Conservation (phyloP, 345 rosid species). For the Rhizophora apiculata region DNA sequence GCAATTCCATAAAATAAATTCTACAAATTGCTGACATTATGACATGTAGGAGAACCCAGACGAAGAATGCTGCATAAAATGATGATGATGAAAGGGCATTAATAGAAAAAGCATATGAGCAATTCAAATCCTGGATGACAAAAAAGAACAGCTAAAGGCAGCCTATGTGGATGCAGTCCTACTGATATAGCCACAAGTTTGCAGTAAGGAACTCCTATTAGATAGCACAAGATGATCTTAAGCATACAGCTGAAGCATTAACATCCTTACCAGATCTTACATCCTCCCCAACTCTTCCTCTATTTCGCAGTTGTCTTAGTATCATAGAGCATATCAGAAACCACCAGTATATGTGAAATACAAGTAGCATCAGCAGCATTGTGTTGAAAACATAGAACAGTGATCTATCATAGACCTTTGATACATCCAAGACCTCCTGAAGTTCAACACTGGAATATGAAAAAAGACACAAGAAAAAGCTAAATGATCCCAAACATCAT, state of each 20-base stretch:
- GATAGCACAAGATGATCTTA: not conserved
- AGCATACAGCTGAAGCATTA: not conserved
- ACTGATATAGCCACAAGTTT: too few relatives aligned
- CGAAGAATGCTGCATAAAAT: too few relatives aligned
- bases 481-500: slow-evolving; percentile 2
- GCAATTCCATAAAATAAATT: too few relatives aligned
- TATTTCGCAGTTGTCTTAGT: slow-evolving; percentile 69
- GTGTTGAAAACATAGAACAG: slow-evolving; percentile 83
- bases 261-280: slow-evolving; percentile 83
- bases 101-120: too few relatives aligned
- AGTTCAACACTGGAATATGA: slow-evolving; percentile 48
- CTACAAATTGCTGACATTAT: too few relatives aligned
- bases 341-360: slow-evolving; percentile 99
- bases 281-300: slow-evolving; percentile 92
- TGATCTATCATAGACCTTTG: slow-evolving; percentile 29
- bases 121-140: too few relatives aligned
- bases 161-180: too few relatives aligned
- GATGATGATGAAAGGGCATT: too few relatives aligned
- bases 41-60: too few relatives aligned
- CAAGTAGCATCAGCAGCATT: slow-evolving; percentile 75
- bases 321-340: slow-evolving; percentile 83
- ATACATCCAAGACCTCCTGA: slow-evolving; percentile 46
- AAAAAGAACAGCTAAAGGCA: too few relatives aligned
- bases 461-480: slow-evolving; percentile 20
- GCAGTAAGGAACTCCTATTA: too few relatives aligned